phyloP scores from a whole-genome alignment of 805 yeast genomes.

The Saccharomyces paradoxus region DNA sequence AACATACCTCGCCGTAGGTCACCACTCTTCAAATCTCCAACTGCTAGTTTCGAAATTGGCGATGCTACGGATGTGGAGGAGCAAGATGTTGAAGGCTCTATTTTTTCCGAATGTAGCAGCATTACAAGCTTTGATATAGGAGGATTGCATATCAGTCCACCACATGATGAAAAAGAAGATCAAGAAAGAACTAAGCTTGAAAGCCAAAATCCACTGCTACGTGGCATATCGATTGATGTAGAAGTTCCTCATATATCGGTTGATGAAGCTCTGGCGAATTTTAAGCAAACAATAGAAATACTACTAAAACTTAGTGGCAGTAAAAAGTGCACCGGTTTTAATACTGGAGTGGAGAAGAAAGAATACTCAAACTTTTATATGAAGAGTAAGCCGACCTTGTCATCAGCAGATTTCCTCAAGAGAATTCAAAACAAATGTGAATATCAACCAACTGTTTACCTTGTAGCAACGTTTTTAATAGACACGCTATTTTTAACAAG shows the following conservation, averaged over 20 bases:
- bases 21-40: not conserved
- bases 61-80: not conserved
- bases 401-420: constrained; percentile 16
- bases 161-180: not conserved
- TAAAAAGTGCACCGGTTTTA: not conserved
- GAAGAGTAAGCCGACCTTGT: constrained; percentile 25
- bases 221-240: not conserved
- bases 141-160: not conserved
- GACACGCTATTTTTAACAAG: constrained; percentile 16
- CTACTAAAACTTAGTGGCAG: constrained; percentile 4
- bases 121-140: not conserved
- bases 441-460: constrained; percentile 21
- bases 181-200: not conserved
- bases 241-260: constrained; percentile 1
- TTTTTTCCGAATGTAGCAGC: not conserved
- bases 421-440: constrained; percentile 27
- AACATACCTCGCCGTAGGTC: not conserved
- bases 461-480: constrained; percentile 21
- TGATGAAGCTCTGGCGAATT: constrained; percentile 8
- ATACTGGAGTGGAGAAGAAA: not conserved
- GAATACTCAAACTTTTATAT: constrained; percentile 16
- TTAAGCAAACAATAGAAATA: constrained; percentile 9
- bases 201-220: not conserved
- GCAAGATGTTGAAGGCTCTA: not conserved
- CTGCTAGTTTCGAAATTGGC: not conserved